Evolutionary conservation across 768 basidiomycete species (phyloP).

Genomic region (Pseudohyphozyma bogoriensis): DNA sequence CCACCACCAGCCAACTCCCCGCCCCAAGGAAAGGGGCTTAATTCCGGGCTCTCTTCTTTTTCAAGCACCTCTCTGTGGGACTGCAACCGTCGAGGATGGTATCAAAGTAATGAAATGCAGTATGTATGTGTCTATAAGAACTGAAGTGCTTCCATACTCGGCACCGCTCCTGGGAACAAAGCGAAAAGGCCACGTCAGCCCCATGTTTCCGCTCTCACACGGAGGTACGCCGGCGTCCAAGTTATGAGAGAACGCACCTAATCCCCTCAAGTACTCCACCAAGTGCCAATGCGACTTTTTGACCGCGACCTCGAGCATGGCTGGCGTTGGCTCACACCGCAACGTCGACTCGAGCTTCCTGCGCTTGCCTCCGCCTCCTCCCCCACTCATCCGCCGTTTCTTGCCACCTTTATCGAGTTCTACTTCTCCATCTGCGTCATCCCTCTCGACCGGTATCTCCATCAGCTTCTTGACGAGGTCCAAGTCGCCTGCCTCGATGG

Average conservation of each 20-base stretch:
- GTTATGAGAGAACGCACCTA: constrained; percentile 37
- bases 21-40: too few species aligned
- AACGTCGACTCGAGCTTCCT: constrained; percentile 43
- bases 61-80: too few species aligned
- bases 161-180: too few species aligned
- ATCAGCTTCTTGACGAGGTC: constrained; percentile 64
- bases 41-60: too few species aligned
- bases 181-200: too few species aligned
- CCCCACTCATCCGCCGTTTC: constrained; percentile 8
- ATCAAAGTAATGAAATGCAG: too few species aligned
- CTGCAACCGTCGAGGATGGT: too few species aligned
- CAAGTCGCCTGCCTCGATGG: constrained; percentile 62
- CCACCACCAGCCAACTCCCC: too few species aligned
- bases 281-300: constrained; percentile 58
- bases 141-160: too few species aligned
- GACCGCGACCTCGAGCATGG: constrained; percentile 59
- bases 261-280: constrained; percentile 56
- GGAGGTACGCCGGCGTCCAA: too few species aligned
- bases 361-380: constrained; percentile 16
- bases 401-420: neutral
- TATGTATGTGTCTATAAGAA: too few species aligned
- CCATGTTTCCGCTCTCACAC: too few species aligned
- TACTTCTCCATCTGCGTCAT: constrained; percentile 25
- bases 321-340: constrained; percentile 13
- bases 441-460: constrained; percentile 40